Percentiles rank a stretch among this genome's conserved stretches.
Conservation (phyloP, 768 basidiomycete species). For the Boletus rex-veris region DNA sequence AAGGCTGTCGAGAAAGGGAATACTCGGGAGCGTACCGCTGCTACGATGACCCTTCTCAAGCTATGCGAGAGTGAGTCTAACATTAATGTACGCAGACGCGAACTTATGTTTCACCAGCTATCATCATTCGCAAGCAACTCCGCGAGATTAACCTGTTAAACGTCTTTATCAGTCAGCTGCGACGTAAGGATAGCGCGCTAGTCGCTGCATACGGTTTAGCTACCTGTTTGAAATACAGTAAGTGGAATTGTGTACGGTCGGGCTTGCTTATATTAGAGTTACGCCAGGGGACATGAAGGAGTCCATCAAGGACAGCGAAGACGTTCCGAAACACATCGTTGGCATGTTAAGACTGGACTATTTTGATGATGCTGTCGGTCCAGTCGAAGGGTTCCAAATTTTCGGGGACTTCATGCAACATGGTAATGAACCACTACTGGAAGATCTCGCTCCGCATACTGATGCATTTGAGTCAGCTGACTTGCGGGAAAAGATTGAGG, state of each 20-base stretch:
- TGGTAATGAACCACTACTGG: conserved; percentile 5
- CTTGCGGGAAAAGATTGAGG: conserved; percentile 11
- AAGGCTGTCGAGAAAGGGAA: background rate
- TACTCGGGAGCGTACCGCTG: conserved; percentile 17
- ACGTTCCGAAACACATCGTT: conserved; percentile 17
- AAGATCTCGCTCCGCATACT: background rate
- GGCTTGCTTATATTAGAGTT: background rate
- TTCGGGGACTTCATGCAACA: conserved; percentile 21
- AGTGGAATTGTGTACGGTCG: background rate
- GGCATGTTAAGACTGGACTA: conserved; percentile 23
- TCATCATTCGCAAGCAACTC: conserved; percentile 5
- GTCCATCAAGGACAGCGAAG: conserved; percentile 2
- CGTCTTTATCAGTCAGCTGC: conserved; percentile 15
- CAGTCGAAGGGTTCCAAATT: conserved; percentile 24
- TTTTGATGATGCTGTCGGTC: conserved; percentile 25
- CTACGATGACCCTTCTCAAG: conserved; percentile 22
- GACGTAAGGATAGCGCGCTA: conserved; percentile 13
- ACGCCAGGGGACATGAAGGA: conserved; percentile 14
- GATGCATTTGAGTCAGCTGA: conserved; percentile 7
- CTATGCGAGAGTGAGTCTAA: conserved; percentile 17
- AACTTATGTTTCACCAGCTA: conserved; percentile 7
- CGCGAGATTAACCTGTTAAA: conserved; percentile 4
- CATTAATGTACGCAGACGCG: background rate
- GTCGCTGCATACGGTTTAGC: conserved; percentile 22
- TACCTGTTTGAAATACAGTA: conserved; percentile 15